Evolutionary conservation across 2,329 filamentous ascomycete species (phyloP), one percentile per base, ranked within the genome.

Genomic region (Fusarium nisikadoi): DNA sequence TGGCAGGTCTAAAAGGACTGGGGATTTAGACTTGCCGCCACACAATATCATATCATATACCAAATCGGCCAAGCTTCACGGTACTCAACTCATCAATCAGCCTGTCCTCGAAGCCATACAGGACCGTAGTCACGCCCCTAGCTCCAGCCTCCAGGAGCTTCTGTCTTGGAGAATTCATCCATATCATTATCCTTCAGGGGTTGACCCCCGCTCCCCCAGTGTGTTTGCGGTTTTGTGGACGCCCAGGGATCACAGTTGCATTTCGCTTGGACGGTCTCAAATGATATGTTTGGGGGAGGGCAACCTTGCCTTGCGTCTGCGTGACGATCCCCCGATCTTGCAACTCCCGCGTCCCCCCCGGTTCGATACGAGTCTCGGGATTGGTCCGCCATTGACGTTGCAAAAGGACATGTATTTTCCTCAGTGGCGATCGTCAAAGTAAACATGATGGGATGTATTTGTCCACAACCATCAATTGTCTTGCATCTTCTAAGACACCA

Each of bases 311-410:
- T 73, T 62, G 63, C 67, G 64, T 65, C 63, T 73, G 71, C 63
- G 62, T 50, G 71, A 69, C 67, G 71, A 73, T 73, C 71, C 71
- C 71, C 71, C 71, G 71, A 73, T 73, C 71, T 74, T 74, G 29
- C 68, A 72, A 72, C 71, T 73, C 71, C 71, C 71, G 63, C 71
- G 47, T 65, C 52, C 31, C 46, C 56, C 70, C 70, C 43, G 45
- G 56, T 41, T 38, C 43, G 17, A 31, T 45, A 46, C 19, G 42
- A 42, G n/a, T 29, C 38, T 46, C 38, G 29, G 70, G 67, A 71
- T 71, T 73, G 65, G 70, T 50, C 55, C 65, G 46, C 70, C 27
- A 46, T 69, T 27, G 41, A 71, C 12, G 41, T 69, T 53, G 65
- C 52, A 53, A 57, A 43, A 31, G 50, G 45, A 56, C 49, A 46